Evolutionary conservation across 192 early-diverging fungal genomes (phyloP).

Genomic region (Podila clonocystis): DNA sequence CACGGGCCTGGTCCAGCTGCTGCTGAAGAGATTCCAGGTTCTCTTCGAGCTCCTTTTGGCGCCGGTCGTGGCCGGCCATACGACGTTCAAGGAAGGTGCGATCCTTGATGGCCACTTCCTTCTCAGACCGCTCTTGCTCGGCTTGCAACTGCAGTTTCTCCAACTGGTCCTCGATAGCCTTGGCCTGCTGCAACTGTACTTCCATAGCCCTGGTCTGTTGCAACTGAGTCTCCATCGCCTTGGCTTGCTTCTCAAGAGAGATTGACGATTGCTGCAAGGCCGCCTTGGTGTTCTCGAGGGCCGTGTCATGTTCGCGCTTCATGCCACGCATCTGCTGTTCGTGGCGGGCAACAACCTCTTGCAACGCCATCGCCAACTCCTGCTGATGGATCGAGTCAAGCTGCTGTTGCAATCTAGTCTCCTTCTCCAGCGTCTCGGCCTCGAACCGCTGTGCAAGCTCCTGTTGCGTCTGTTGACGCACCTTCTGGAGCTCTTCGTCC

Average conservation of each 20-base stretch:
- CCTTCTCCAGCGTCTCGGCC: slow-evolving; percentile 19
- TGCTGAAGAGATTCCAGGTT: slow-evolving; percentile 25
- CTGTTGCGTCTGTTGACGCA: slow-evolving; percentile 11
- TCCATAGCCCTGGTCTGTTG: not conserved
- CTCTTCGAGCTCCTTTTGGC: slow-evolving; percentile 38
- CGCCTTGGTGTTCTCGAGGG: not conserved
- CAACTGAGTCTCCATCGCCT: not conserved
- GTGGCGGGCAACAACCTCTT: slow-evolving; percentile 15
- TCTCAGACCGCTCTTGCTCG: slow-evolving; percentile 35
- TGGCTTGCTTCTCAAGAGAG: not conserved
- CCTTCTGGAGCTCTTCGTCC: not conserved
- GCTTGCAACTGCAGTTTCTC: slow-evolving; percentile 30
- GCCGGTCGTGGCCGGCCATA: slow-evolving; percentile 44
- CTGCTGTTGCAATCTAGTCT: slow-evolving; percentile 32
- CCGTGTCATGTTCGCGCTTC: not conserved
- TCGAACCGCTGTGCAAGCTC: slow-evolving; percentile 17
- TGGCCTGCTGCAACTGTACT: slow-evolving; percentile 1
- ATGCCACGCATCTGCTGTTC: slow-evolving; percentile 34
- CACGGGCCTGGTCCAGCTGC: slow-evolving; percentile 26
- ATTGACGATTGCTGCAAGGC: slow-evolving; percentile 15
- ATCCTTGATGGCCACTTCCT: slow-evolving; percentile 41
- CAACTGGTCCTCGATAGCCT: slow-evolving; percentile 24
- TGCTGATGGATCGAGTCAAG: slow-evolving; percentile 45
- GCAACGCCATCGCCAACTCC: slow-evolving; percentile 26
- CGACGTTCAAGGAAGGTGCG: slow-evolving; percentile 37